Conservation (phyloP, 805 yeast species). For the Yamadazyma tumulicola region DNA sequence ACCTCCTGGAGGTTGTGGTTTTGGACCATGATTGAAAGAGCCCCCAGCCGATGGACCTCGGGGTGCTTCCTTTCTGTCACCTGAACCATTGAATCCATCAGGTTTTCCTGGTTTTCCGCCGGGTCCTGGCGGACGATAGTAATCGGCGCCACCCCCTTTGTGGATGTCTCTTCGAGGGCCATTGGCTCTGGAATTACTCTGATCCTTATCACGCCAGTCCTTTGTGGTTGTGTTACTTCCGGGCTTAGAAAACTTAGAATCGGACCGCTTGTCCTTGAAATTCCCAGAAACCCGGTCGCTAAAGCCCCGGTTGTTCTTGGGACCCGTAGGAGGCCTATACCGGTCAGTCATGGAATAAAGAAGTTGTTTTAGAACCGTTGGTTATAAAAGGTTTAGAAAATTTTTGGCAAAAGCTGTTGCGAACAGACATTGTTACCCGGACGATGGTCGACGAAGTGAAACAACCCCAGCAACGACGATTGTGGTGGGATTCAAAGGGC, state of each 20-base stretch:
- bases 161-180: background rate
- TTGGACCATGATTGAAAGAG: background rate
- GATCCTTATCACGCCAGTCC: background rate
- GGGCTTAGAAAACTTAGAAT: background rate
- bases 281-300: no score
- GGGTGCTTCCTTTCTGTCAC: no score
- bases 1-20: background rate
- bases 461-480: no score
- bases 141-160: conserved; percentile 13
- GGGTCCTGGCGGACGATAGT: conserved; percentile 16
- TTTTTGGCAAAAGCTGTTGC: no score
- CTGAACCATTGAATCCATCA: background rate
- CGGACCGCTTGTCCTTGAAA: no score
- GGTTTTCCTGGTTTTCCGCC: background rate
- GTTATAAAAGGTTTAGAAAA: no score
- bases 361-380: no score
- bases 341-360: conserved; percentile 40
- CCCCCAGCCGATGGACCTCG: conserved; percentile 18
- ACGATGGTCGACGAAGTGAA: no score
- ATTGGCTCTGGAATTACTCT: background rate
- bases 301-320: conserved; percentile 14
- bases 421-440: no score
- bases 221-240: conserved; percentile 3
- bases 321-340: conserved; percentile 22
- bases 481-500: no score